These are phyloP conservation scores for Raddia guianensis DNA, from an alignment of 176 grass and related monocot genomes.

Conservation along the genomic window DNA sequence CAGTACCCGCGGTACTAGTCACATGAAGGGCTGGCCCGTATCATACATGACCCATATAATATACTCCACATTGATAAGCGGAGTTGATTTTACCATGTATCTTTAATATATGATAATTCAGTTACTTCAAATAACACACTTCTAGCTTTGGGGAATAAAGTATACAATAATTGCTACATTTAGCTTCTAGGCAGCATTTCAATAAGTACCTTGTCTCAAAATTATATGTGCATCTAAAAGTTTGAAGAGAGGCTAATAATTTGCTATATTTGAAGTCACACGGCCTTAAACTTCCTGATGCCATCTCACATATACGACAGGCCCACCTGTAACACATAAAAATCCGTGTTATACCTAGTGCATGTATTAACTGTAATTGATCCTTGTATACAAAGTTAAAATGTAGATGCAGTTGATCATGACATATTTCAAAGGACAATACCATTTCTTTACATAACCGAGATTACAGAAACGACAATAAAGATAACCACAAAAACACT, in stretches of 20 bases:
- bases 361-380: neutral
- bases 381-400: neutral
- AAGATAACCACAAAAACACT: neutral
- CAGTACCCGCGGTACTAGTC: no score
- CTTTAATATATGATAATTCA: neutral
- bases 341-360: constrained; percentile 8
- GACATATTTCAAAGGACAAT: constrained; percentile 18
- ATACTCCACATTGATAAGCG: neutral
- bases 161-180: neutral
- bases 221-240: constrained; percentile 91
- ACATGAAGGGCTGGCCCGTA: no score
- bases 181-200: neutral
- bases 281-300: constrained; percentile 67
- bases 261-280: constrained; percentile 87
- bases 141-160: constrained; percentile 20
- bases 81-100: constrained; percentile 10
- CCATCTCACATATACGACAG: constrained; percentile 67
- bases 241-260: constrained; percentile 78
- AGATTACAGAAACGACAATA: neutral
- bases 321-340: constrained; percentile 56
- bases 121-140: constrained; percentile 1
- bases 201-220: constrained; percentile 77
- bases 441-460: constrained; percentile 26
- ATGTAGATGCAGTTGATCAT: neutral
- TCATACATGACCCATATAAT: neutral